Conservation (phyloP, 2,329 filamentous ascomycete species). For the Pyricularia sp. region DNA sequence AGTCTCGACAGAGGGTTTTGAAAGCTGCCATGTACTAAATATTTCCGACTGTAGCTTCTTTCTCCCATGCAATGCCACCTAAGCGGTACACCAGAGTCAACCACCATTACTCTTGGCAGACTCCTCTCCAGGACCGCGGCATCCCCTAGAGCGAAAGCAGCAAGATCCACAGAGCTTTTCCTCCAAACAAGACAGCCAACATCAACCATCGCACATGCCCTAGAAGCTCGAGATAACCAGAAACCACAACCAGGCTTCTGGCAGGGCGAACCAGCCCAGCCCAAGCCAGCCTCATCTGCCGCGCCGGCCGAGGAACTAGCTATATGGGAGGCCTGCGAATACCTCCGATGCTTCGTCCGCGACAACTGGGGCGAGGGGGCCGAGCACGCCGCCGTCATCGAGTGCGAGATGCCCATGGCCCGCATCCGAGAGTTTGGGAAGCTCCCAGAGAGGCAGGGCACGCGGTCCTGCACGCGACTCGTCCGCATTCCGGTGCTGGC, state of each 20-base stretch:
- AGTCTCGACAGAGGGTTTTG: too few relatives aligned
- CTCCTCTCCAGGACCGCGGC: neutral
- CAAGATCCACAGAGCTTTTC: neutral
- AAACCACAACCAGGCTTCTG: neutral
- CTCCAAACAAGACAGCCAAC: neutral
- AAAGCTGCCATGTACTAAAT: neutral
- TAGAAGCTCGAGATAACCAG: neutral
- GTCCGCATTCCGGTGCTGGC: conserved; percentile 15
- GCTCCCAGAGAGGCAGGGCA: conserved; percentile 10
- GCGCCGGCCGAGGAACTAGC: neutral
- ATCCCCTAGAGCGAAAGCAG: neutral
- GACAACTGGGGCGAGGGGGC: conserved; percentile 11
- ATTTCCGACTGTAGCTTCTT: neutral
- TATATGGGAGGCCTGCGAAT: conserved; percentile 11
- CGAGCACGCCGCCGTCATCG: conserved; percentile 9
- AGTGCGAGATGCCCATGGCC: conserved; percentile 12
- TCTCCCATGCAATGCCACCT: neutral
- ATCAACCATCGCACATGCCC: neutral
- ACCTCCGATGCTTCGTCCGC: conserved; percentile 11
- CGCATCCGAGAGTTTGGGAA: conserved; percentile 13
- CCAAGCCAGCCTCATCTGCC: neutral
- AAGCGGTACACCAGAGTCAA: neutral
- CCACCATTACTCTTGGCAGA: neutral
- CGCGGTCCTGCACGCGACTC: conserved; percentile 11
- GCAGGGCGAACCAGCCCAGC: neutral